phyloP scores from a whole-genome alignment of 2,329 filamentous ascomycete species.

The Aspergillus japonicus region DNA sequence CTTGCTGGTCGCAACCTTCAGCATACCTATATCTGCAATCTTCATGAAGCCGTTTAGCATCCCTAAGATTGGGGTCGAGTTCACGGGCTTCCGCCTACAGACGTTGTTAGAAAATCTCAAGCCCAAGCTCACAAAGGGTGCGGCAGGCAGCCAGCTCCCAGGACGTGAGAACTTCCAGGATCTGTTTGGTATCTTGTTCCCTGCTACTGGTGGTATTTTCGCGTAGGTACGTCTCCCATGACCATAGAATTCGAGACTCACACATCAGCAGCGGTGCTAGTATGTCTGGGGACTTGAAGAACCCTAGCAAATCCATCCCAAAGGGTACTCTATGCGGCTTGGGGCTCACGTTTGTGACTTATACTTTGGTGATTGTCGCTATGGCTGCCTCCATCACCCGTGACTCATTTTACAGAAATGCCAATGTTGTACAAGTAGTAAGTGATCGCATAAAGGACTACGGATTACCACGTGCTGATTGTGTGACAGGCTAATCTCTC shows the following conservation, averaged over 20 bases:
- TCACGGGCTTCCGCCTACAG: constrained; percentile 70
- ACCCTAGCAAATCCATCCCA: constrained; percentile 81
- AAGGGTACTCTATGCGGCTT: constrained; percentile 79
- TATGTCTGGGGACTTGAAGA: constrained; percentile 83
- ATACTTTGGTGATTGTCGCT: constrained; percentile 72
- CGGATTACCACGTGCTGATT: constrained; percentile 8
- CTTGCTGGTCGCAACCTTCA: constrained; percentile 70
- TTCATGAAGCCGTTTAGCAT: constrained; percentile 67
- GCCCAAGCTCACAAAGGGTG: constrained; percentile 63
- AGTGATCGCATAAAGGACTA: constrained; percentile 17
- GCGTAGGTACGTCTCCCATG: constrained; percentile 41
- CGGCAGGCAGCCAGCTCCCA: constrained; percentile 60
- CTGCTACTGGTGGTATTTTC: constrained; percentile 63
- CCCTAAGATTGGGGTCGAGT: constrained; percentile 63
- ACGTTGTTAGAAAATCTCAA: constrained; percentile 74
- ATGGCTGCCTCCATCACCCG: constrained; percentile 75
- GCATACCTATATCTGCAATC: constrained; percentile 76
- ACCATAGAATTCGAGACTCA: constrained; percentile 56
- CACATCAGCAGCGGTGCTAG: constrained; percentile 63
- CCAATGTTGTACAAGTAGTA: constrained; percentile 75
- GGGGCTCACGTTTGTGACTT: constrained; percentile 71
- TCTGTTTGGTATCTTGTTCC: constrained; percentile 83
- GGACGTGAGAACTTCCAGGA: constrained; percentile 72
- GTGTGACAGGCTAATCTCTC: constrained; percentile 67
- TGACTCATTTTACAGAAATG: constrained; percentile 68